A percentile compares a stretch with the other conserved stretches of the same genome.
phyloP scores from a whole-genome alignment of 2,329 filamentous ascomycete species.

The Trichocomaceae sp. region DNA sequence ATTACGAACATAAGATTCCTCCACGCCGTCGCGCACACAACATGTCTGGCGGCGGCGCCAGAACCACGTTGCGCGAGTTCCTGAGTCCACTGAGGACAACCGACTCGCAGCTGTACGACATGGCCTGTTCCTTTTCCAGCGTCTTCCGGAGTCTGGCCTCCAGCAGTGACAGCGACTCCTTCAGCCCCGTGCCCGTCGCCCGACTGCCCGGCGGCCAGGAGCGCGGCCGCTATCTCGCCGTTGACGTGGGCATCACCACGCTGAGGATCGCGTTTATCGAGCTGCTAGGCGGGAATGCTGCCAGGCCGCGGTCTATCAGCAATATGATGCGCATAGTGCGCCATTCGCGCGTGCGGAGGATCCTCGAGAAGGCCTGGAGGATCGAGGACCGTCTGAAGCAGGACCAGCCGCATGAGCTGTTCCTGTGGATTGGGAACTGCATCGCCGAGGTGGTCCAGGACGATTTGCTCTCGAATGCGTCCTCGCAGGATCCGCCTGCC shows the following conservation, averaged over 20 bases:
- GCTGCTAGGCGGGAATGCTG: slow-evolving; percentile 7
- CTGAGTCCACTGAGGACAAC: slow-evolving; percentile 8
- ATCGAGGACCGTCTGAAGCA: slow-evolving; percentile 13
- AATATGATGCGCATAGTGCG: slow-evolving; percentile 11
- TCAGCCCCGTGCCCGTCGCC: slow-evolving; percentile 12
- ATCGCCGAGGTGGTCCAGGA: slow-evolving; percentile 14
- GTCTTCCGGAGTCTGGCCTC: slow-evolving; percentile 10
- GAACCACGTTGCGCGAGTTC: slow-evolving; percentile 7
- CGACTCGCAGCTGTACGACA: slow-evolving; percentile 9
- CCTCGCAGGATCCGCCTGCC: slow-evolving; percentile 1
- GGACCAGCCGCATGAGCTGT: slow-evolving; percentile 13
- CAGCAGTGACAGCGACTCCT: slow-evolving; percentile 2
- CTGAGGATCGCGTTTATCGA: slow-evolving; percentile 14
- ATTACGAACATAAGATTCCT: background rate
- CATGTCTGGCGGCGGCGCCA: background rate
- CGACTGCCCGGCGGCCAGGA: slow-evolving; percentile 11
- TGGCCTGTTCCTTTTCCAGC: slow-evolving; percentile 12
- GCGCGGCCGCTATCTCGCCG: slow-evolving; percentile 9
- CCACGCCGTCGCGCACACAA: too few species aligned
- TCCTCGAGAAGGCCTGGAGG: slow-evolving; percentile 12
- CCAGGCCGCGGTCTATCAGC: slow-evolving; percentile 6
- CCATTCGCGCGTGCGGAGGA: slow-evolving; percentile 9
- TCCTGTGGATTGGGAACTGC: slow-evolving; percentile 14
- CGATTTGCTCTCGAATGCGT: slow-evolving; percentile 11
- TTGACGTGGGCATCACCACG: slow-evolving; percentile 13